A percentile compares a stretch with the other conserved stretches of the same genome.
Conservation (phyloP, 164 flowering plant genomes). For the Nymphaea colorata region DNA sequence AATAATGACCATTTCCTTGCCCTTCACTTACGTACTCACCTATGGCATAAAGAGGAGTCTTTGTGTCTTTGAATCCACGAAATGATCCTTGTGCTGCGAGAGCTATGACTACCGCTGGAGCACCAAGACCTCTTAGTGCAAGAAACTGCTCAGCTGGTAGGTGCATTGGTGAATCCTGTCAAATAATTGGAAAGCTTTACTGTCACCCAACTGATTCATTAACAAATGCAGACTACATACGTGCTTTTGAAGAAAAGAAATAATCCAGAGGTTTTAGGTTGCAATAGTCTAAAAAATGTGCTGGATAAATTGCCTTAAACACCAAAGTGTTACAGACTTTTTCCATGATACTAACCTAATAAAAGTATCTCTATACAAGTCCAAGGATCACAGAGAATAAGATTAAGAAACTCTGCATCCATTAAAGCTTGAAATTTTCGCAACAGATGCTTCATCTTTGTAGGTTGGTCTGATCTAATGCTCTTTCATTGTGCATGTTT, state of each 20-base stretch:
- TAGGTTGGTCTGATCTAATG: no score
- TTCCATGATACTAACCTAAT: no score
- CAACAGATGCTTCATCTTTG: no score
- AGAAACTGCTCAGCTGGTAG: constrained; percentile 78
- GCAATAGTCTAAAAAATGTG: not conserved
- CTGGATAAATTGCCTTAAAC: not conserved
- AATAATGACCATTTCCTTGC: no score
- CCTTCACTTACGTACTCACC: constrained; percentile 28
- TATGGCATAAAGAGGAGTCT: constrained; percentile 88
- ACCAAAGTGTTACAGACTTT: not conserved
- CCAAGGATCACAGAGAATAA: no score
- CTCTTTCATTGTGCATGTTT: no score
- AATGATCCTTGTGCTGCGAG: constrained; percentile 96
- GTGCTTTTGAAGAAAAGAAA: no score
- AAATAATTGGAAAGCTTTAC: not conserved
- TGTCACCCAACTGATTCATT: no score
- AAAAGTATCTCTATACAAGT: no score
- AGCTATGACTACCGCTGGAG: constrained; percentile 85
- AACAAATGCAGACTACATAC: no score
- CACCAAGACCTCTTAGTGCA: constrained; percentile 73
- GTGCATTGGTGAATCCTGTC: constrained; percentile 89
- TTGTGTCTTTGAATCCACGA: constrained; percentile 95
- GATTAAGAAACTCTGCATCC: no score
- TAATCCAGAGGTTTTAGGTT: not conserved
- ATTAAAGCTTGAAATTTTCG: no score